A percentile compares a stretch with the other conserved stretches of the same genome.
Evolutionary conservation across 2,329 filamentous ascomycete species (phyloP).

Genomic region (Ascochyta rabiei): DNA sequence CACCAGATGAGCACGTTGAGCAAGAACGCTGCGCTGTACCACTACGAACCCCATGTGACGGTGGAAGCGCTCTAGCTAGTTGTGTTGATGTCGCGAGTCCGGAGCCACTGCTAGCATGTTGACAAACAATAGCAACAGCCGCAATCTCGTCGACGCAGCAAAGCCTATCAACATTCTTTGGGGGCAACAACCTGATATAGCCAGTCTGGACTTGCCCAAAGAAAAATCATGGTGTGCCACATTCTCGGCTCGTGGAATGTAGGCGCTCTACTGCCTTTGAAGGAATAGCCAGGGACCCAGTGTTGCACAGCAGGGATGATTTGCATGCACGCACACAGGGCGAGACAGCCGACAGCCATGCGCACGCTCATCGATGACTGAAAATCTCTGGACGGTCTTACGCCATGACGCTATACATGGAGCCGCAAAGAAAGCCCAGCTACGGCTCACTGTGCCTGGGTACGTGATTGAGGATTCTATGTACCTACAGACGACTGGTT

Average conservation of each 20-base stretch:
- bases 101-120: background rate
- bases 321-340: conserved; percentile 6
- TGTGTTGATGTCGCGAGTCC: background rate
- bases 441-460: background rate
- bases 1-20: background rate
- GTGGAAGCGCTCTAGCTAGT: too few relatives aligned
- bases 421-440: background rate
- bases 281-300: conserved; percentile 12
- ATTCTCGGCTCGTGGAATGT: conserved; percentile 13
- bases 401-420: conserved; percentile 1
- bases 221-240: conserved; percentile 1
- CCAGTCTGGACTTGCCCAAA: conserved; percentile 1
- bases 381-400: conserved; percentile 5
- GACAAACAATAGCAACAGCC: background rate
- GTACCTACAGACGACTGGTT: background rate
- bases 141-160: background rate
- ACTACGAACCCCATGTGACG: background rate
- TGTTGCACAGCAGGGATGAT: conserved; percentile 20
- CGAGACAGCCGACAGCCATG: conserved; percentile 12
- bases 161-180: conserved; percentile 6
- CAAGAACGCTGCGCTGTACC: background rate
- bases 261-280: conserved; percentile 6
- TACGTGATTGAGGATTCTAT: background rate
- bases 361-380: conserved; percentile 1
- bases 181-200: conserved; percentile 11